A percentile compares a stretch with the other conserved stretches of the same genome.
Conservation (phyloP, 2,329 filamentous ascomycete genomes). For the Epicoccum sorghinum region DNA sequence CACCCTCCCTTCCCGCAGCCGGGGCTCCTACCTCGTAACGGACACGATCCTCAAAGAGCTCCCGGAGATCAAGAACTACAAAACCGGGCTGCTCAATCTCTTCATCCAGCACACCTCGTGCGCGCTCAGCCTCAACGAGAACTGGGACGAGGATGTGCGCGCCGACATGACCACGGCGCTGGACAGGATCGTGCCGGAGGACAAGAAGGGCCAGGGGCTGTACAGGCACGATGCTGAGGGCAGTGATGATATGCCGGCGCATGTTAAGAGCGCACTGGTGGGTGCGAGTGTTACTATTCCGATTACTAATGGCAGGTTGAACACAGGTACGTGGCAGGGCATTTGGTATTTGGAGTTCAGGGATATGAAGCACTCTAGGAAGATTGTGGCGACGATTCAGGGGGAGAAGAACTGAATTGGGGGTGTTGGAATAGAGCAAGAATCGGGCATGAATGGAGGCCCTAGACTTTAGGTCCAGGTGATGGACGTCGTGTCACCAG, state of each 20-base stretch:
- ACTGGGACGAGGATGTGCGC: constrained; percentile 84
- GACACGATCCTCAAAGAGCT: constrained; percentile 72
- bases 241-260: constrained; percentile 91
- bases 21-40: constrained; percentile 90
- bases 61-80: constrained; percentile 82
- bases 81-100: constrained; percentile 74
- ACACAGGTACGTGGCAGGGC: constrained; percentile 78
- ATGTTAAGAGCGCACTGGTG: constrained; percentile 89
- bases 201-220: constrained; percentile 61
- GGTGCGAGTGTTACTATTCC: constrained; percentile 90
- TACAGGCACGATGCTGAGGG: constrained; percentile 92
- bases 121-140: constrained; percentile 91
- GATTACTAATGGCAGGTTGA: constrained; percentile 82
- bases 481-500: too few species aligned
- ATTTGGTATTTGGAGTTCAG: constrained; percentile 97
- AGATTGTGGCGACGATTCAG: constrained; percentile 91
- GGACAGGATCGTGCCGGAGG: constrained; percentile 86
- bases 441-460: background rate
- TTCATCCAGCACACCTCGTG: constrained; percentile 97
- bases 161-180: constrained; percentile 93
- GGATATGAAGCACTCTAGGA: constrained; percentile 73
- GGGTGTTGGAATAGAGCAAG: background rate
- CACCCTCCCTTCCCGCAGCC: constrained; percentile 74
- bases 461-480: too few species aligned
- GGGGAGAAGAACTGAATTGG: constrained; percentile 68